Conservation (phyloP, 495 filamentous ascomycete genomes). For the Penicillium roqueforti region DNA sequence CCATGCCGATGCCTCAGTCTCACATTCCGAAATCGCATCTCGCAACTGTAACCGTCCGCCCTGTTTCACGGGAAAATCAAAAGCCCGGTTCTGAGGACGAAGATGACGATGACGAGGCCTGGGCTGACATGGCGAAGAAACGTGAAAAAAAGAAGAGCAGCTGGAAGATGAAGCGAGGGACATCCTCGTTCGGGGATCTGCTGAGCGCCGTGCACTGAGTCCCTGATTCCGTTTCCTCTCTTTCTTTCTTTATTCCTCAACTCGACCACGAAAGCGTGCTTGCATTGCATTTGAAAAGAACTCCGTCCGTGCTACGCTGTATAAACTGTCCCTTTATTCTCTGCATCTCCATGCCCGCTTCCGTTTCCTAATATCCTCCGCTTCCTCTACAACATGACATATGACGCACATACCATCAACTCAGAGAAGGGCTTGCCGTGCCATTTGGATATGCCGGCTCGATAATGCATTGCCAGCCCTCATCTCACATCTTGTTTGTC, state of each 20-base stretch:
- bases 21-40: slow-evolving; percentile 32
- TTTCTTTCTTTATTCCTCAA: neutral
- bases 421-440: neutral
- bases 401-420: slow-evolving; percentile 24
- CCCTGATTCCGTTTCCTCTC: neutral
- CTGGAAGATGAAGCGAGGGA: slow-evolving; percentile 66
- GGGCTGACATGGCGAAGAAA: slow-evolving; percentile 84
- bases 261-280: neutral
- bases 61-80: slow-evolving; percentile 30
- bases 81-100: slow-evolving; percentile 50
- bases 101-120: slow-evolving; percentile 79
- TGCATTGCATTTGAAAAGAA: neutral
- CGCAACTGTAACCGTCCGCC: slow-evolving; percentile 36
- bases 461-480: slow-evolving; percentile 2
- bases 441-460: neutral
- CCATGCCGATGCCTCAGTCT: slow-evolving; percentile 19
- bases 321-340: neutral
- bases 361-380: slow-evolving; percentile 5
- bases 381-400: slow-evolving; percentile 15
- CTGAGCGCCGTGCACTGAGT: slow-evolving; percentile 41
- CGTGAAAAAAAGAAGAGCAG: slow-evolving; percentile 71
- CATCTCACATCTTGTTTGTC: neutral
- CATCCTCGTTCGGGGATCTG: slow-evolving; percentile 39
- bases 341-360: neutral
- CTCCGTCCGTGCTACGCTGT: neutral